A percentile compares a stretch with the other conserved stretches of the same genome.
phyloP scores from a whole-genome alignment of 257 asterid species.

The Fraxinus americana region DNA sequence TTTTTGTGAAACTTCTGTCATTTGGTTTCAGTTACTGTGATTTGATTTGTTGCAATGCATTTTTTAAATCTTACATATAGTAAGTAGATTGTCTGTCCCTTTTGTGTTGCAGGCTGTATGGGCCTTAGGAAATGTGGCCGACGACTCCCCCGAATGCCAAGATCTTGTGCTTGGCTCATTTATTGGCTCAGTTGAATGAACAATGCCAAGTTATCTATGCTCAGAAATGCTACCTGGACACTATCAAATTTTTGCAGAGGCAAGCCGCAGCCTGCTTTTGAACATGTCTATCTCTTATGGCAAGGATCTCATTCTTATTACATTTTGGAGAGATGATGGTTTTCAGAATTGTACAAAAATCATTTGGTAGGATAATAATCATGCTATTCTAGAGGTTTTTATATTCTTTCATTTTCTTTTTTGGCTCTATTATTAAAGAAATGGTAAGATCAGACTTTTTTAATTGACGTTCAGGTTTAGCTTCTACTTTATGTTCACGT shows the following conservation, averaged over 20 bases:
- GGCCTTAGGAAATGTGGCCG: slow-evolving; percentile 96
- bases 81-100: background rate
- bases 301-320: no score
- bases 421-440: no score
- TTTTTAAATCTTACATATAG: no score
- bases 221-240: slow-evolving; percentile 95
- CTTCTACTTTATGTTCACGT: background rate
- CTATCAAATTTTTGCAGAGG: slow-evolving; percentile 89
- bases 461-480: background rate
- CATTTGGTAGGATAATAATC: background rate
- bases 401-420: background rate
- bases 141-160: slow-evolving; percentile 87
- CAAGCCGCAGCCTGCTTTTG: slow-evolving; percentile 86
- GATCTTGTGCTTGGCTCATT: slow-evolving; percentile 79
- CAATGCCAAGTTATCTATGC: slow-evolving; percentile 80
- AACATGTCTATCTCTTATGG: slow-evolving; percentile 49
- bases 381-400: background rate
- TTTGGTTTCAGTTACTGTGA: background rate
- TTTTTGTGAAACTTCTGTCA: slow-evolving; percentile 44
- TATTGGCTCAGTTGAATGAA: slow-evolving; percentile 75
- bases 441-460: background rate
- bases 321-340: no score
- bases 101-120: slow-evolving; percentile 70
- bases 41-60: no score
- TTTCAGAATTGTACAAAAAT: no score